Conservation (phyloP, 2,329 filamentous ascomycete species). For the Monilinia vaccinii-corymbosi region DNA sequence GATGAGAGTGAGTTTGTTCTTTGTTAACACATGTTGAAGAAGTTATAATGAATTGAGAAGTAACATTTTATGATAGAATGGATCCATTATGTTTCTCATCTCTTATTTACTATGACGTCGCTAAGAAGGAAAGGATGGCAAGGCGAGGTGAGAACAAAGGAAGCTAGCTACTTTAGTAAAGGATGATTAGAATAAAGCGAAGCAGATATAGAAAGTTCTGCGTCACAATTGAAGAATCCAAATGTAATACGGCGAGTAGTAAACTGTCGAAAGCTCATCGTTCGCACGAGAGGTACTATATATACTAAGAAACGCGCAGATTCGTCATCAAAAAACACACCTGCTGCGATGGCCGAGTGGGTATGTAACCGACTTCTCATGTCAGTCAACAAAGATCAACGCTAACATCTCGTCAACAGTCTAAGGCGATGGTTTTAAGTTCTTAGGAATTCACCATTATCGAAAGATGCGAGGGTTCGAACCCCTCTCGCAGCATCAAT, state of each 20-base stretch:
- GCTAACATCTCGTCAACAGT: background rate
- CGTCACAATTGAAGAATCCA: no score
- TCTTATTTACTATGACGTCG: conserved; percentile 2
- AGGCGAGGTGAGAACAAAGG: background rate
- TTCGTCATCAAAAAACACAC: background rate
- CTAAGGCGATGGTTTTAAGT: conserved; percentile 8
- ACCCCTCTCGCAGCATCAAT: background rate
- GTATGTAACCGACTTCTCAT: background rate
- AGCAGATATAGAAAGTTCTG: no score
- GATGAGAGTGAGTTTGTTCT: background rate
- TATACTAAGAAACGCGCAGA: no score
- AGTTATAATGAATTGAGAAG: background rate
- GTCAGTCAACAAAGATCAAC: background rate
- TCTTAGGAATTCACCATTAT: background rate
- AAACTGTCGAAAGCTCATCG: no score
- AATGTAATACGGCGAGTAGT: no score
- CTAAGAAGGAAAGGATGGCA: background rate
- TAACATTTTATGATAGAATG: background rate
- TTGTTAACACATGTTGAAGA: background rate
- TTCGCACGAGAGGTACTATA: no score
- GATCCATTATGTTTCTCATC: background rate
- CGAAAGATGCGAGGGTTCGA: conserved; percentile 8
- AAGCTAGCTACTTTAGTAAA: no score
- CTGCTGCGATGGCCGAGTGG: background rate
- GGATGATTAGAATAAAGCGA: no score